Evolutionary conservation across 2,329 filamentous ascomycete species (phyloP), one percentile per base, ranked within the genome.

Genomic region (Colletotrichum plurivorum): DNA sequence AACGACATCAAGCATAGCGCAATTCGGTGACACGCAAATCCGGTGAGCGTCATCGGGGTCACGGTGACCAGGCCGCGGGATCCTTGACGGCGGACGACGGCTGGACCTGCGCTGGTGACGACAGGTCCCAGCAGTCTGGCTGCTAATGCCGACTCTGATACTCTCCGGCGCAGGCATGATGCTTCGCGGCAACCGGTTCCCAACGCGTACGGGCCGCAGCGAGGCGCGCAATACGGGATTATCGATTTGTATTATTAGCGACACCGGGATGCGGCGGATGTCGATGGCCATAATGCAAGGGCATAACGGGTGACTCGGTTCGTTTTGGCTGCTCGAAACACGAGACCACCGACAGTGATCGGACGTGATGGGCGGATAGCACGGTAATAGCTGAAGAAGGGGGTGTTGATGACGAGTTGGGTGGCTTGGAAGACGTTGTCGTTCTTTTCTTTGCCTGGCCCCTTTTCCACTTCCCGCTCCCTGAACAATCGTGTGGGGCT

Each of bases 391-490:
- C 31, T 36, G 31, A 36, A 10, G 31, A 36, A 10, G 31, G 31
- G 31, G n/a, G 53, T 25, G 22, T 53, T 36, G 46, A 53, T 57
- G 52, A 57, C 52, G 52, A 56, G 59, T 63, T 68, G 39, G 49
- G 60, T 64, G 60, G 65, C 65, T 64, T 68, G 60, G 65, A 68
- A 31, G 25, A 31, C 12, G 41, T 48, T 58, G 53, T 39, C 48
- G 31, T 31, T 64, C 45, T 39, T 45, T 31, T 64, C 45, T 39
- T 45, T 58, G 31, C 31, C 31, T 36, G 31, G 31, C 65, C 39
- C 65, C 53, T 45, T 54, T 68, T 65, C 60, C 65, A 59, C 54
- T 48, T 57, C 59, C 64, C 54, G 60, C 65, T 36, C 65, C 48
- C 46, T 13, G 45, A 59, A 15, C 13, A 27, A 41, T 41, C 46